Evolutionary conservation across 495 filamentous ascomycete genomes (phyloP), one percentile per base, ranked within the genome.

Genomic region (Penicillium fimorum): DNA sequence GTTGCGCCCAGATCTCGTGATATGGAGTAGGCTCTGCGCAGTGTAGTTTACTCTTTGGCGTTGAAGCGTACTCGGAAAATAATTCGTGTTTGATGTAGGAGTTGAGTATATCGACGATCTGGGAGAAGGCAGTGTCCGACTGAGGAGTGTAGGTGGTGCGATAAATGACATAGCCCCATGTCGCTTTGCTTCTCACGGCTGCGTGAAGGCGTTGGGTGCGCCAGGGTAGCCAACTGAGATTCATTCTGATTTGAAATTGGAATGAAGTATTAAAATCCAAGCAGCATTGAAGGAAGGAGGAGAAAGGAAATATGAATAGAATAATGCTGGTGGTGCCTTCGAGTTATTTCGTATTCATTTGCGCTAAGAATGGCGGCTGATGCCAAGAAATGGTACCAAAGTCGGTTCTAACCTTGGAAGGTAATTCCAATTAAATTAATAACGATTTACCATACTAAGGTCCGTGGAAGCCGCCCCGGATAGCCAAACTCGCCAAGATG

Each of bases 111-210:
- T 54, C 41, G 20, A 54, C 24, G 17, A 54, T 37, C 10, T 24
- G 17, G 17, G 41, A 42, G 42, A 54, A 47, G 18, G 42, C 27
- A 22, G 17, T n/a, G 8, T 54, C n/a, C 10, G 52, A 54, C 6
- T 54, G 12, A 7, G 52, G 42, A 27, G 52, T 54, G 29, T 54
- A 54, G 5, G 42, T 54, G 9, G 52, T 54, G 30, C 52, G 52
- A 25, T 54, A 54, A 18, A 54, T 54, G 24, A 54, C 52, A 38
- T 54, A 54, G 17, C 42, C 52, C 41, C 52, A 54, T 47, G 27
- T 54, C 22, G 52, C n/a, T 38, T 35, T 11, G 52, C n/a, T 40
- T 47, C 44, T 44, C 0, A 35, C 27, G 30, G 42, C 9, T 8
- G 52, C 24, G 15, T 46, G 29, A 46, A 46, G 42, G 30, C 41